Evolutionary conservation across 2,329 filamentous ascomycete species (phyloP).

Genomic region (Dendryphion nanum): DNA sequence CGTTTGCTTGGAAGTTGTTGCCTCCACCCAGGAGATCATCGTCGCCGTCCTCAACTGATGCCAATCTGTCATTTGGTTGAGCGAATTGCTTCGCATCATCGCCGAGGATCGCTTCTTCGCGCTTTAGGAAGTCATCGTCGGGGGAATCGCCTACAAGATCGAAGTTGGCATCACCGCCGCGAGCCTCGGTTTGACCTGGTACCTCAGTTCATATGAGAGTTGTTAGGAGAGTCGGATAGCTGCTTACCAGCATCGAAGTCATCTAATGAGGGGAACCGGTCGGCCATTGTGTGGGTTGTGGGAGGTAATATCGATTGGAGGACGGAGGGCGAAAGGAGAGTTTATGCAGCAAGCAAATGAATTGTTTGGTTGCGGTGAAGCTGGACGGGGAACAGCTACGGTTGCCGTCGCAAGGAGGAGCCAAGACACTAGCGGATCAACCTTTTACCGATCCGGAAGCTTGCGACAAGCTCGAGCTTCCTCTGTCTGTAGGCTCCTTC

Average conservation of each 20-base stretch:
- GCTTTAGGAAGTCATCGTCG: constrained; percentile 82
- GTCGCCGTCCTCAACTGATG: constrained; percentile 62
- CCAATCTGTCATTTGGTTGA: constrained; percentile 67
- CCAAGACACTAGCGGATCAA: too few species aligned
- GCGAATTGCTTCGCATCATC: constrained; percentile 92
- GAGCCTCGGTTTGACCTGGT: constrained; percentile 66
- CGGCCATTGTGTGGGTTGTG: constrained; percentile 42
- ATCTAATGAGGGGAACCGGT: constrained; percentile 53
- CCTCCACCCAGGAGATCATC: constrained; percentile 70
- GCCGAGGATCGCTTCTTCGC: constrained; percentile 85
- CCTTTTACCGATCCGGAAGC: too few species aligned
- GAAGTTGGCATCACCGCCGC: constrained; percentile 48
- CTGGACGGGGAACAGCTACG: too few species aligned
- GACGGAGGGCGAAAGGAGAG: too few species aligned
- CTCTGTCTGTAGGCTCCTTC: too few species aligned
- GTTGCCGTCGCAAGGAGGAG: too few species aligned
- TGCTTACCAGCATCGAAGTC: constrained; percentile 52
- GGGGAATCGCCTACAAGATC: constrained; percentile 55
- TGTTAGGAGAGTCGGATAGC: constrained; percentile 18
- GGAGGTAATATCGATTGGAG: too few species aligned
- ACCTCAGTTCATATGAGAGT: constrained; percentile 21
- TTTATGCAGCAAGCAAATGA: too few species aligned
- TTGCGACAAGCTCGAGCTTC: too few species aligned
- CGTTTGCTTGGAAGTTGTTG: constrained; percentile 42
- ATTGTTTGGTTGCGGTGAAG: too few species aligned